Base-by-base conservation (phyloP, 257 asterid genomes). In the Capsicum pubescens region DNA sequence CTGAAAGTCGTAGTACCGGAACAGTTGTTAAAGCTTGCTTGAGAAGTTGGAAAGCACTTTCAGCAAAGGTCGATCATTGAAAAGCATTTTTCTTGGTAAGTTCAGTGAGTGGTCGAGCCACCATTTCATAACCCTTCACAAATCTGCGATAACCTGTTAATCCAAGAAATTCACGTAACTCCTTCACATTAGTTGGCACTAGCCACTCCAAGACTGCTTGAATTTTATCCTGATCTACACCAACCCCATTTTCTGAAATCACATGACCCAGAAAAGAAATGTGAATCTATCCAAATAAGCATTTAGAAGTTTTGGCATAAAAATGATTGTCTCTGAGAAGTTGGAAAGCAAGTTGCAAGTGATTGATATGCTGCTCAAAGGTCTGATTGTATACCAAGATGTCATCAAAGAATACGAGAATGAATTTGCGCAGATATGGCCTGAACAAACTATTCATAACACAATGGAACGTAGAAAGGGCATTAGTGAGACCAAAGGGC, bases 21-120 rank as follows among this genome's bases (percentile, higher is more conserved):
- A 64, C n/a, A 32, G 2, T 12, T 64, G 5, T 32, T 64, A 12
- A 32, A 13, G 44, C 71, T 64, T 26, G 71, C 71, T 64, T 64
- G 35, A 64, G 71, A 64, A 64, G 71, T 64, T 32, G 44, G 71
- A 64, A 64, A 32, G 71, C 71, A 64, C 32, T 64, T 42, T 64
- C 71, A 64, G 15, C 5, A 3, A 46, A 64, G 71, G 5, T 64
- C 6, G 46, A 7, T 46, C 71, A 64, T 32, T 35, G 9, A 64
- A 64, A 64, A 12, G 42, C 9, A 32, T 64, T 64, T 32, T 64
- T 64, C 71, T 64, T 64, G 46, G 71, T 64, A 64, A 64, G 71
- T 64, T 64, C 10, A 12, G 5, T 32, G 46, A 64, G 21, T 57
- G 71, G 71, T 64, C 10, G 2, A 64, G 46, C 46, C n/a, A 36